phyloP scores from a whole-genome alignment of 2,329 filamentous ascomycete species.

The Dactylellina parvicollis region DNA sequence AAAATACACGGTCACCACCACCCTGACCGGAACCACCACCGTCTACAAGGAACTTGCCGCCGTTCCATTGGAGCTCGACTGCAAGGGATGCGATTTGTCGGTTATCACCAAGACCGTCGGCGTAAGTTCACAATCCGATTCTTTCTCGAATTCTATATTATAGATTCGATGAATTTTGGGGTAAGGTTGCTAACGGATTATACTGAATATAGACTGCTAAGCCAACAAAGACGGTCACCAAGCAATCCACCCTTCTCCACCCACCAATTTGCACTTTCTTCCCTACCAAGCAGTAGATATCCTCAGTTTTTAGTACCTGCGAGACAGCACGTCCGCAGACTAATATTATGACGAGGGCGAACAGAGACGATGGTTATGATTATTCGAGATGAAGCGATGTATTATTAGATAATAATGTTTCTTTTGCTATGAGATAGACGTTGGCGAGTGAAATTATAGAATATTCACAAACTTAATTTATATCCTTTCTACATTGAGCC shows the following conservation, averaged over 20 bases:
- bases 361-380: too few species aligned
- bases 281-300: neutral
- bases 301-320: neutral
- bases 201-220: neutral
- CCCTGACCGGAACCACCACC: conserved; percentile 22
- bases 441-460: too few species aligned
- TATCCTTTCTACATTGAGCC: too few species aligned
- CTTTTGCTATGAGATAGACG: too few species aligned
- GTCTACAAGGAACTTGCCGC: conserved; percentile 22
- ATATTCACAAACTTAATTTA: too few species aligned
- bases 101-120: conserved; percentile 17
- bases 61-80: conserved; percentile 24
- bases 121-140: conserved; percentile 10
- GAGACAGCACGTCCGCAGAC: too few species aligned
- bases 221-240: neutral
- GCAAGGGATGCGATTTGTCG: conserved; percentile 21
- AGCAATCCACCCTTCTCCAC: conserved; percentile 4
- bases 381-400: too few species aligned
- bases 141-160: too few species aligned
- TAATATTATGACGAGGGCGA: too few species aligned
- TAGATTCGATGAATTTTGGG: too few species aligned
- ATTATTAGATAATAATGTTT: too few species aligned
- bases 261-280: conserved; percentile 8
- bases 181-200: neutral
- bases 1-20: conserved; percentile 21